phyloP scores from a whole-genome alignment of 768 basidiomycete species.

The Suillus plorans region DNA sequence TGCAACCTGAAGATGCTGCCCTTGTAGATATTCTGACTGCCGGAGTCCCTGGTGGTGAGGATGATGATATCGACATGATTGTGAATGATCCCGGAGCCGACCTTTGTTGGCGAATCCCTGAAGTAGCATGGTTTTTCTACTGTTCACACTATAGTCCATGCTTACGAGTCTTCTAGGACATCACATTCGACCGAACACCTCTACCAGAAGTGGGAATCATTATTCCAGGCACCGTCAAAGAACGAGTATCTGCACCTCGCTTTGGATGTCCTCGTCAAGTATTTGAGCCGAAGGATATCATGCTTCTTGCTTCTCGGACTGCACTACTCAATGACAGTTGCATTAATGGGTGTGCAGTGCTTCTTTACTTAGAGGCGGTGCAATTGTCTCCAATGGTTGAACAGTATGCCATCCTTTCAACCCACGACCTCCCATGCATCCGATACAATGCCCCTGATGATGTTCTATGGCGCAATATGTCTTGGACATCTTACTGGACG shows the following conservation, averaged over 20 bases:
- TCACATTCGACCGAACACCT: neutral
- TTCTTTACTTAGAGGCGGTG: slow-evolving; percentile 3
- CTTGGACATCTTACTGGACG: slow-evolving; percentile 24
- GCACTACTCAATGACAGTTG: slow-evolving; percentile 5
- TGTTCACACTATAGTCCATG: neutral
- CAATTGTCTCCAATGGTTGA: neutral
- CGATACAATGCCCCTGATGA: neutral
- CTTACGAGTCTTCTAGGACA: neutral
- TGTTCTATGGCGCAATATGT: slow-evolving; percentile 21
- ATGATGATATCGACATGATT: neutral
- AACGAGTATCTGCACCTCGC: neutral
- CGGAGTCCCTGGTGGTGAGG: neutral
- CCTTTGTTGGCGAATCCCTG: neutral
- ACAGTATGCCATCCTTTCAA: slow-evolving; percentile 8
- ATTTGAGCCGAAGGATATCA: slow-evolving; percentile 6
- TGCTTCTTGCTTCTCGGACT: slow-evolving; percentile 2
- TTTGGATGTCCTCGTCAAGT: neutral
- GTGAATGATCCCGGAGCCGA: neutral
- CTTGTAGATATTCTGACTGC: neutral
- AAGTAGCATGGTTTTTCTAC: neutral
- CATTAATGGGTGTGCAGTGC: slow-evolving; percentile 7
- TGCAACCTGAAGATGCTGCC: neutral
- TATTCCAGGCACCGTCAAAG: neutral
- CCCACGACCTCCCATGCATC: slow-evolving; percentile 1
- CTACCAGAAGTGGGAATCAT: neutral